Conservation (phyloP, 345 rosid species). For the Gynandropsis gynandra region DNA sequence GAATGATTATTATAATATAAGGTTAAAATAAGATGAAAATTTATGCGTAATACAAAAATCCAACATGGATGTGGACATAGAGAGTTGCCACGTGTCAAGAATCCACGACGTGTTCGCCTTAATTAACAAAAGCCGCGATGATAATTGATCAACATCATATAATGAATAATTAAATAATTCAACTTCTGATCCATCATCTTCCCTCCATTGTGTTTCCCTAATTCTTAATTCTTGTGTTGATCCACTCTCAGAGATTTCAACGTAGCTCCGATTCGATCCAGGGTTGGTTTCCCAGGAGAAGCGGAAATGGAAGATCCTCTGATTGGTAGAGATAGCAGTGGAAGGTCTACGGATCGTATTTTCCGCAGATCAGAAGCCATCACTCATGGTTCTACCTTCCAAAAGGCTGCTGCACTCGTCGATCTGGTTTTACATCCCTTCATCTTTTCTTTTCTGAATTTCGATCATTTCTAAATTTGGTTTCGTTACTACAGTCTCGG, state of each 20-base stretch:
- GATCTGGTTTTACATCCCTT: slow-evolving; percentile 56
- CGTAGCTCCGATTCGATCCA: slow-evolving; percentile 12
- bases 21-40: too few species aligned
- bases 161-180: too few species aligned
- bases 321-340: slow-evolving; percentile 43
- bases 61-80: too few species aligned
- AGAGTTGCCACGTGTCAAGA: too few species aligned
- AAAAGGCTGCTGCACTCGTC: slow-evolving; percentile 96
- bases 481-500: neutral
- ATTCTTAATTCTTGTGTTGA: slow-evolving; percentile 1
- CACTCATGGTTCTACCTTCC: slow-evolving; percentile 61
- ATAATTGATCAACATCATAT: too few species aligned
- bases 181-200: neutral
- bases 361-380: slow-evolving; percentile 70
- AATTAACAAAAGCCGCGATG: too few species aligned
- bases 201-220: slow-evolving; percentile 2
- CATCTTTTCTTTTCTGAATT: neutral
- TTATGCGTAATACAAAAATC: too few species aligned
- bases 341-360: slow-evolving; percentile 29
- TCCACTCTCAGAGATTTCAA: slow-evolving; percentile 3
- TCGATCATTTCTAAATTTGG: neutral
- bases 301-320: slow-evolving; percentile 42
- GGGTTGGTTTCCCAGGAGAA: slow-evolving; percentile 9
- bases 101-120: too few species aligned
- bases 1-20: too few species aligned